phyloP scores from a whole-genome alignment of 1,284 basidiomycete genomes.

The Sporisorium reilianum region DNA sequence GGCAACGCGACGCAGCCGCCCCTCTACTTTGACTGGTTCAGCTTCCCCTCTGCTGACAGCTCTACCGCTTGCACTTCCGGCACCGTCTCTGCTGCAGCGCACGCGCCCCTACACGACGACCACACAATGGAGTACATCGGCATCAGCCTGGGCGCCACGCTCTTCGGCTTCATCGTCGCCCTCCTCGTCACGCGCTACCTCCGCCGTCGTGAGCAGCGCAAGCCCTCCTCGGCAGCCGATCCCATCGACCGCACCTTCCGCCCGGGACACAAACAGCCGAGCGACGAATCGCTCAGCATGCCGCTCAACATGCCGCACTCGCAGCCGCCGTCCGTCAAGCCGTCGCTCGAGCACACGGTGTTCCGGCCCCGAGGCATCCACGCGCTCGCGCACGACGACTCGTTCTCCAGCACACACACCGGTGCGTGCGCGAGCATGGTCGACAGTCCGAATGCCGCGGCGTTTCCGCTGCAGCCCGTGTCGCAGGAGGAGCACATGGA shows the following conservation, averaged over 20 bases:
- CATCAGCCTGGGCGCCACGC: constrained; percentile 16
- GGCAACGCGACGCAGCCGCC: neutral
- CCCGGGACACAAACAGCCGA: constrained; percentile 1
- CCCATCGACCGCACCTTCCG: constrained; percentile 12
- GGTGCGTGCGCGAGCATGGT: neutral
- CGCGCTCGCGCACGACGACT: constrained; percentile 15
- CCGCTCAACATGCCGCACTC: constrained; percentile 16
- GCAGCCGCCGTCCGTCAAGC: neutral
- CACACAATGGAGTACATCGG: constrained; percentile 18
- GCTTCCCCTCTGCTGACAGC: constrained; percentile 10
- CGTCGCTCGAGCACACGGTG: neutral
- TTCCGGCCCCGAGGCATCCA: constrained; percentile 16
- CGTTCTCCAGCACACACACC: neutral
- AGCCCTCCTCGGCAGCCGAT: neutral
- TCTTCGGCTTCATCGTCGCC: constrained; percentile 12
- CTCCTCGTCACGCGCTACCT: constrained; percentile 1
- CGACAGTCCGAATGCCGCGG: constrained; percentile 6
- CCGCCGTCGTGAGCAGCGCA: constrained; percentile 1
- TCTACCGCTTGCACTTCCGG: constrained; percentile 5
- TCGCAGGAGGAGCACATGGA: neutral
- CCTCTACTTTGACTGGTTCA: constrained; percentile 32
- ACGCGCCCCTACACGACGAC: neutral
- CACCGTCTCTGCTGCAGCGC: neutral
- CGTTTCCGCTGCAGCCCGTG: constrained; percentile 10
- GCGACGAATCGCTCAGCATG: constrained; percentile 8